Evolutionary conservation across 805 yeast genomes (phyloP).

Genomic region (Candida insectorum): DNA sequence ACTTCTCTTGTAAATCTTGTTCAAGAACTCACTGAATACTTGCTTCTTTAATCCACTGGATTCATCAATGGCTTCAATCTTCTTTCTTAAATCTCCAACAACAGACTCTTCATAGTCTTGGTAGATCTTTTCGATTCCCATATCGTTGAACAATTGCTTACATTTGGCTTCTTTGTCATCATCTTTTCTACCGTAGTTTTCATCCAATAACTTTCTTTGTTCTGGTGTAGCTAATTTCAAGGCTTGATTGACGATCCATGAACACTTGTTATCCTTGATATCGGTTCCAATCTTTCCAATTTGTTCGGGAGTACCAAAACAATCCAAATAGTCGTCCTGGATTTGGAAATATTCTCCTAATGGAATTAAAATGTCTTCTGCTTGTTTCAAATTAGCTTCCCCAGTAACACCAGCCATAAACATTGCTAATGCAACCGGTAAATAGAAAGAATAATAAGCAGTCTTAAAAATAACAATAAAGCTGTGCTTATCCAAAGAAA

Average conservation of each 20-base stretch:
- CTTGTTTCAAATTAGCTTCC: slow-evolving; percentile 80
- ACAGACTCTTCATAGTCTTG: slow-evolving; percentile 77
- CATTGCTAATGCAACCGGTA: slow-evolving; percentile 98
- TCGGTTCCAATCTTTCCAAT: slow-evolving; percentile 99
- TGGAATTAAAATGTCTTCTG: slow-evolving; percentile 81
- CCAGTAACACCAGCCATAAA: slow-evolving; percentile 76
- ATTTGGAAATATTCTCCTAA: slow-evolving; percentile 98
- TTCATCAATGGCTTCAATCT: slow-evolving; percentile 79
- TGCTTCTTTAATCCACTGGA: slow-evolving; percentile 87
- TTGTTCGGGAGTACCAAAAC: slow-evolving; percentile 95
- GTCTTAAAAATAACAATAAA: slow-evolving; percentile 96
- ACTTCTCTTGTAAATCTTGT: slow-evolving; percentile 90
- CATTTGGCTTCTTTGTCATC: slow-evolving; percentile 61
- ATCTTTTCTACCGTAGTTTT: slow-evolving; percentile 86
- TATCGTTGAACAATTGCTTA: slow-evolving; percentile 69
- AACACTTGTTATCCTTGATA: slow-evolving; percentile 96
- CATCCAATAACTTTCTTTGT: slow-evolving; percentile 80
- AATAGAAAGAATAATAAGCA: slow-evolving; percentile 93
- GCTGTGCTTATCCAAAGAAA: slow-evolving; percentile 84
- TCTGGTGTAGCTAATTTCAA: slow-evolving; percentile 71
- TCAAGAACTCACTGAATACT: slow-evolving; percentile 80
- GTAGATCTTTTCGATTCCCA: slow-evolving; percentile 69
- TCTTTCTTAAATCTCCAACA: slow-evolving; percentile 58
- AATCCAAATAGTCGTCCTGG: slow-evolving; percentile 95
- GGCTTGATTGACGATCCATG: slow-evolving; percentile 96